Evolutionary conservation across 1,284 basidiomycete genomes (phyloP), one percentile per base, ranked within the genome.

Genomic region (Limonomyces culmigenus): DNA sequence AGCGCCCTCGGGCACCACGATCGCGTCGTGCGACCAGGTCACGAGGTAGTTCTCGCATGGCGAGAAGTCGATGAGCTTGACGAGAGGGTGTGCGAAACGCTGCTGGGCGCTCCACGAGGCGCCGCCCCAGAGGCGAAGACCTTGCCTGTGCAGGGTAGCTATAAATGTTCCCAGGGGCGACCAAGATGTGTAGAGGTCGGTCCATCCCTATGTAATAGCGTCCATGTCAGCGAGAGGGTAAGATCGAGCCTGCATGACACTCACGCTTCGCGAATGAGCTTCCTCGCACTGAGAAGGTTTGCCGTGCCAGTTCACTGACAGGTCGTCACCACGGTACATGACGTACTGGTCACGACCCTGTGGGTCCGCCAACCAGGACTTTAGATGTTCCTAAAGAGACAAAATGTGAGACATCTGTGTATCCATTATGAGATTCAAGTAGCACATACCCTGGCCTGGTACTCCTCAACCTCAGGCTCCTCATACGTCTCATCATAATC

Each of bases 121-220:
- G 18, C 95, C 95, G 38, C 89, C 93, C 89, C 92, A 98, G 32
- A 98, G 68, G 32, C 88, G 84, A 41, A 97, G 85, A 59, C 95
- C 95, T 56, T 91, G 92, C 32, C 87, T 74, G 56, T 97, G 95
- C 39, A 97, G 72, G 6, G 95, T 95, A 33, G 91, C 80, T 42
- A 98, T 68, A 54, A 81, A 89, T 16, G 93, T 97, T 38, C 95
- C 95, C 41, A 84, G 68, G 21, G 93, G 92, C 25, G 95, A 97
- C 95, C 95, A 99, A 35, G 87, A 83, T 30, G 92, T 81, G 60
- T 97, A 99, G 32, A 95, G 79, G 51, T 98, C 91, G 49, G 89
- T 96, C 91, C 95, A 98, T 53, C 84, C 77, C 75, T 86, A 50
- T 18, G 19, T 23, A 12, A 4, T 19, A 27, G 15, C 34, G 19